Evolutionary conservation across 2,329 filamentous ascomycete genomes (phyloP), one percentile per base, ranked within the genome.

Genomic region (Apiospora koreana): DNA sequence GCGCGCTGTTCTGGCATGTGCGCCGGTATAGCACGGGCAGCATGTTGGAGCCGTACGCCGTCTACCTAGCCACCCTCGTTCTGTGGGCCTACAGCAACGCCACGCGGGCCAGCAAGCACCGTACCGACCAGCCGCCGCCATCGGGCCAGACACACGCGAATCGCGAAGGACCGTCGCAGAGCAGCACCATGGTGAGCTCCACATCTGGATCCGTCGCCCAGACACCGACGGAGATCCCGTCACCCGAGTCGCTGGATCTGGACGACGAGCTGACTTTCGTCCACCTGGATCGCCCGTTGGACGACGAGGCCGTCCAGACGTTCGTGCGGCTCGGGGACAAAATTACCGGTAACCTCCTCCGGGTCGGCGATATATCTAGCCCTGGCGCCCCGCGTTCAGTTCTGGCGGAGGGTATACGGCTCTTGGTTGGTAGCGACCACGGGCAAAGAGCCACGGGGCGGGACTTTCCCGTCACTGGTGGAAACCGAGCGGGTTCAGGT

Each of bases 301-400:
- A 67, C 16, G 65, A 67, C 12, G 65, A 67, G 65, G 41, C 45
- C n/a, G 65, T 67, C 8, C 65, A 67, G 65, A 67, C 65, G n/a
- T 67, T 45, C 12, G 45, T 67, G 23, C 16, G 65, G 31, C 45
- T 42, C 16, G 65, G 65, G 25, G 14, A 54, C 66, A 68, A 68
- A 7, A 68, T 68, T 28, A 58, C 67, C 1, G 50, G 43, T 8
- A 46, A 46, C 16, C 43, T 46, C 9, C 43, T 46, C 43, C n/a
- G 43, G 43, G 43, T 46, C 43, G 43, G 43, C 18, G 43, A 46
- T 14, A 46, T 46, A 6, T 46, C 43, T 1, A 46, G 43, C 43
- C 43, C 6, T 14, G 43, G 43, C 18, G 43, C 43, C 5, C 18
- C 43, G 16, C 43, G 43, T 6, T n/a, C 18, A 2, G n/a, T 46